Evolutionary conservation across 2,329 filamentous ascomycete genomes (phyloP).

Genomic region (Westerdykella sp.): DNA sequence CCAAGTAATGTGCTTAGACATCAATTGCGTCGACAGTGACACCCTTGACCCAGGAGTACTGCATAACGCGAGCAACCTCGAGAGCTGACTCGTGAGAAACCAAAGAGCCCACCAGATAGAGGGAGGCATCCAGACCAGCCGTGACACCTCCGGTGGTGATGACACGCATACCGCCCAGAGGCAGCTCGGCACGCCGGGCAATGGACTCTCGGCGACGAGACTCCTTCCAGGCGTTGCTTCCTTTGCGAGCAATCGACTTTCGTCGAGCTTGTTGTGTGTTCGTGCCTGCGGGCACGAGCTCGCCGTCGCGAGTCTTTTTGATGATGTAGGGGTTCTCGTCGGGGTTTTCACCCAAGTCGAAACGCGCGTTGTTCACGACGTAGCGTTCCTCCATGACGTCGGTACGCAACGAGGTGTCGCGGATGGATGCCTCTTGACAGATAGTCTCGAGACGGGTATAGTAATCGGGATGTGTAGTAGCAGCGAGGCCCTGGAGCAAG

Average conservation of each 20-base stretch:
- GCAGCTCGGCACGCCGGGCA: conserved; percentile 66
- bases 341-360: conserved; percentile 68
- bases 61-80: conserved; percentile 68
- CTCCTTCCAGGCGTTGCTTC: conserved; percentile 74
- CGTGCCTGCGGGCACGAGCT: conserved; percentile 48
- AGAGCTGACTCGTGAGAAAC: conserved; percentile 70
- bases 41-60: conserved; percentile 82
- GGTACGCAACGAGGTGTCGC: conserved; percentile 67
- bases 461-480: conserved; percentile 76
- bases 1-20: conserved; percentile 42
- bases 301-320: conserved; percentile 52
- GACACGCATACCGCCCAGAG: conserved; percentile 62
- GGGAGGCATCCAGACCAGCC: conserved; percentile 72
- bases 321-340: conserved; percentile 78
- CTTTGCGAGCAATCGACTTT: conserved; percentile 58
- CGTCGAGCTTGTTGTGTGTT: conserved; percentile 34
- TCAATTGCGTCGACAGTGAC: conserved; percentile 78
- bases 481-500: conserved; percentile 70
- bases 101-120: conserved; percentile 80
- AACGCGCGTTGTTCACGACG: conserved; percentile 86
- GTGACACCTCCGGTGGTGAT: conserved; percentile 75
- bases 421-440: conserved; percentile 65
- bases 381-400: conserved; percentile 81
- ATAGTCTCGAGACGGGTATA: conserved; percentile 75
- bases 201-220: conserved; percentile 76